Evolutionary conservation across 1,139 yeast species (phyloP), one percentile per base, ranked within the genome.

Genomic region (Hemisphaericaspora xylofermentans): DNA sequence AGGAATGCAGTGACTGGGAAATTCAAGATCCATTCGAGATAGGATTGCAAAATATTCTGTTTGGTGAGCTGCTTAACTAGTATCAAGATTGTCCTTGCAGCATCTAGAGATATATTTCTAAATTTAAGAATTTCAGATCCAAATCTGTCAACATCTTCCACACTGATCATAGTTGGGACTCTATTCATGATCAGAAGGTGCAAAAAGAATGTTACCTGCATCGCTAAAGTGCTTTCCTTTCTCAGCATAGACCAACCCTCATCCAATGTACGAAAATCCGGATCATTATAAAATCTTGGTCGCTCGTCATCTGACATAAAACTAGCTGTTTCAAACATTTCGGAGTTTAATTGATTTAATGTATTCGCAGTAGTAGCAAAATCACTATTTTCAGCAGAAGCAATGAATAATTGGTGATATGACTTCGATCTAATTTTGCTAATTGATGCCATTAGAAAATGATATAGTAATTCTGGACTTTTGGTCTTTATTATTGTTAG

Each of bases 171-270:
- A 35, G 62, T 63, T 1, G 73, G 71, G 15, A 66, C 49, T 27
- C 71, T 49, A 48, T 69, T 69, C 34, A 65, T 61, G 13, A 62
- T 57, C 71, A 66, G 61, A 37, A 67, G 45, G 45, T 69, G 74
- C 14, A 58, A 48, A 42, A 68, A 66, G 47, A 44, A 68, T 0
- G 64, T 51, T 27, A 67, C 50, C 32, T 65, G 68, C 1, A 53
- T 50, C 6, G 66, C 42, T 8, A 59, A 35, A 14, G 46, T 44
- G 12, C 12, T 18, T 39, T 61, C 64, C 22, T 43, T 28, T 8
- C 44, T 36, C n/a, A 35, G 17, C 3, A 34, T 13, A 13, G 40
- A 19, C 24, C 35, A 40, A 6, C 33, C n/a, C 8, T 34, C 39
- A 29, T 31, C 42, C 6, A 42, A 26, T 10, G 41, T 37, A 14